Evolutionary conservation across 805 yeast species (phyloP), one percentile per base, ranked within the genome.

Genomic region (Nakazawaea populi): DNA sequence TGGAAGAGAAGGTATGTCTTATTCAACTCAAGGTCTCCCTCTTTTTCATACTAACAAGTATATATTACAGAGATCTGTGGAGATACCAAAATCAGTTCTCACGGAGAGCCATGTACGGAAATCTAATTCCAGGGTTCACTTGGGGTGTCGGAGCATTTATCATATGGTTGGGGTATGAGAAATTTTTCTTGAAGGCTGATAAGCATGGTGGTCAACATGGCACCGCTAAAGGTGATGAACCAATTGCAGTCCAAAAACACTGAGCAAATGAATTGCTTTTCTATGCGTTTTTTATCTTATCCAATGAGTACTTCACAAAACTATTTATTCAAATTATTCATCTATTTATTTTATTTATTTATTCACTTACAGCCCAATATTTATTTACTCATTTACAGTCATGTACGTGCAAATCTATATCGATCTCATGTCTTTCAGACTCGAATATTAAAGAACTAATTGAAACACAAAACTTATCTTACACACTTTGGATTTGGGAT

Each of bases 21-120:
- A 18, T 18, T 18, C 24, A 18, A 18, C 24, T 18, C 24, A 18
- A 18, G 24, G 2, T 18, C 24, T 18, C 24, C 24, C 24, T 18
- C 24, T 18, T 18, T 18, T 18, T 18, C 24, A 18, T 2, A 18
- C 24, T 18, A 18, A 18, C 24, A 18, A 18, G 24, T 18, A 18
- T 18, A 18, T 18, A 18, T 18, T 18, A n/a, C 56, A 84, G 95
- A 76, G 96, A 88, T 66, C 94, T 95, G 44, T 88, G 96, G 96
- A 83, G 96, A 75, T 85, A 82, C 69, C 84, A 82, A 61, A 95
- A 94, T 53, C 87, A 83, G 48, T 89, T 89, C 72, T 76, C 87
- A 49, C 80, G 89, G 59, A 69, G 70, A 46, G 81, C 83, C 68
- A 74, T 94, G 59, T 83, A 81, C 67, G 82, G 76, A 60, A 82